These are phyloP conservation scores for Neotropicomus parvogracilis DNA, from an alignment of 1,284 basidiomycete genomes.

Conservation along the genomic window DNA sequence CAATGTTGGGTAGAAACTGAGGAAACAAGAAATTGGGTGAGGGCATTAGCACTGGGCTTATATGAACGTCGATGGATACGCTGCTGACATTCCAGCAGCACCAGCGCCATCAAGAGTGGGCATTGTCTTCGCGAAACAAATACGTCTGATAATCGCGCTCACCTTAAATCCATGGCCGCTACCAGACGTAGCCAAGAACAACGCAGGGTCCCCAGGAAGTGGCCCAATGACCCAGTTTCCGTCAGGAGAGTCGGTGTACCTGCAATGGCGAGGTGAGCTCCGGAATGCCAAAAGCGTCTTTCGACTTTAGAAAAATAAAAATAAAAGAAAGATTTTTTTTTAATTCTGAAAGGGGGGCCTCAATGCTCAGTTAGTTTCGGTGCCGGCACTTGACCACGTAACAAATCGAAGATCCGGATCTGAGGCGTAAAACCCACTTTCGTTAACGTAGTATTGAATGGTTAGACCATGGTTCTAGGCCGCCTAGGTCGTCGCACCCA, in stretches of 20 bases:
- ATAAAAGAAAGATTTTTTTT: neutral
- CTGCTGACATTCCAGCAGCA: neutral
- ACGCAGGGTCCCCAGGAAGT: slow-evolving; percentile 50
- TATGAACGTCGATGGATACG: neutral
- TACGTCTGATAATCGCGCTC: slow-evolving; percentile 3
- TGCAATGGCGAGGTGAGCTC: slow-evolving; percentile 25
- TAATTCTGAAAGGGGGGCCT: slow-evolving; percentile 19
- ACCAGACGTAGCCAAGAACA: slow-evolving; percentile 73
- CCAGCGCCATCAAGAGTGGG: neutral
- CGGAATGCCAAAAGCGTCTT: neutral
- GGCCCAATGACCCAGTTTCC: slow-evolving; percentile 77
- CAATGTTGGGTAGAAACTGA: slow-evolving; percentile 82
- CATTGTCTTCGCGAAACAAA: neutral
- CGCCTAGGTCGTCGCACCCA: no score
- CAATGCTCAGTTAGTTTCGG: neutral
- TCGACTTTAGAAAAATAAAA: neutral
- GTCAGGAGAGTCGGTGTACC: slow-evolving; percentile 78
- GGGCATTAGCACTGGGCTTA: no score
- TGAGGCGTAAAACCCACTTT: neutral
- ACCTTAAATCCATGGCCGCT: slow-evolving; percentile 85
- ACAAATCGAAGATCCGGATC: neutral
- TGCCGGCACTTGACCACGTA: neutral
- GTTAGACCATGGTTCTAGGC: no score
- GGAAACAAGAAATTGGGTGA: neutral
- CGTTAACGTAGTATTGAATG: neutral